Evolutionary conservation across 371 early-diverging fungal genomes (phyloP), one percentile per base, ranked within the genome.

Genomic region (Mortierella sp.): DNA sequence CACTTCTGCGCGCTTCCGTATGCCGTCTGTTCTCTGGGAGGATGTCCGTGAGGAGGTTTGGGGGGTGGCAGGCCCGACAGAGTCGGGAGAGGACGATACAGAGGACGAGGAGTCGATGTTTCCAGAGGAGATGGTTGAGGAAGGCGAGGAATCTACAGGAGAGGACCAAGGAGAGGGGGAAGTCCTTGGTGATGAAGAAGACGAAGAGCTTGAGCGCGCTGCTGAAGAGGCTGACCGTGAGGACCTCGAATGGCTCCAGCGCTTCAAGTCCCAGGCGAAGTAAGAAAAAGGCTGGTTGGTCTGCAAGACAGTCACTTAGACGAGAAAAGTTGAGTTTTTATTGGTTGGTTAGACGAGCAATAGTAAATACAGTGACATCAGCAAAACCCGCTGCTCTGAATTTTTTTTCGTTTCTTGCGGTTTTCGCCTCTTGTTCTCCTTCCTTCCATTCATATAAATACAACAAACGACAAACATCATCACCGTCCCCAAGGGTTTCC

Each of bases 11-110:
- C 82, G 86, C n/a, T 82, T 86, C 75, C 69, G 82, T 67, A 75
- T 82, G 82, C 86, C 86, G 24, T 79, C 86, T 61, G 74, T 81
- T 24, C 72, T 86, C 11, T 86, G 86, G 86, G 77, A 86, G n/a
- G 86, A 86, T 77, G 86, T 79, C 16, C 74, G 82, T 0, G 73
- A 82, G 24, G 37, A 70, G 69, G 82, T 82, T 2, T 86, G 82
- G 79, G 82, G 75, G 2, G 57, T 26, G n/a, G 0, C 46, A 21
- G 26, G 5, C 3, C 19, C 21, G 16, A 28, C 13, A 8, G 9
- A 53, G 53, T 4, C 51, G 37, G 34, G 0, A 2, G 73, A 16
- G 43, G 73, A 73, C 21, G 37, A 44, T 21, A n/a, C 34, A 46
- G 50, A 67, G 4, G 71, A 69, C 4, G 73, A 37, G 8, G 72